Percentiles rank a stretch among this genome's conserved stretches.
Conservation (phyloP, 208 protist species). For the Naegleria fowleri region DNA sequence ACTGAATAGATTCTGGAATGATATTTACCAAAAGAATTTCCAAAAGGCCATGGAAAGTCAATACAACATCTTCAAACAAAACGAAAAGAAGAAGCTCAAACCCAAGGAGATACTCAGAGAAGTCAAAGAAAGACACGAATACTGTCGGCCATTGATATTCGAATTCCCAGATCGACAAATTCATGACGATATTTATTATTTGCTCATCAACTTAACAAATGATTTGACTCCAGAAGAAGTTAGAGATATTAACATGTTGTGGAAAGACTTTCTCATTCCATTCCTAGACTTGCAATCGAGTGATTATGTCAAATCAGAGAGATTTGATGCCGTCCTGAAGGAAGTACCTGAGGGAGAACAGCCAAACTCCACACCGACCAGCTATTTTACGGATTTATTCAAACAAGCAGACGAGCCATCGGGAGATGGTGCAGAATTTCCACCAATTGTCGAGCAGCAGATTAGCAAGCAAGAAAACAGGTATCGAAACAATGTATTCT, state of each 20-base stretch:
- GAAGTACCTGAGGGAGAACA: not conserved
- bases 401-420: not conserved
- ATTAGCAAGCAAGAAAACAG: not conserved
- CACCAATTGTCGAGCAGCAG: not conserved
- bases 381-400: not conserved
- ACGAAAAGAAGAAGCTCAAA: slow-evolving; percentile 54
- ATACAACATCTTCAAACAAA: slow-evolving; percentile 54
- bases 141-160: not conserved
- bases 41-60: slow-evolving; percentile 57
- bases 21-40: slow-evolving; percentile 60
- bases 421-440: not conserved
- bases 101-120: slow-evolving; percentile 43
- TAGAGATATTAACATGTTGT: not conserved
- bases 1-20: slow-evolving; percentile 51
- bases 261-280: not conserved
- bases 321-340: not conserved
- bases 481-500: not conserved
- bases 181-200: slow-evolving; percentile 4
- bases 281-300: not conserved
- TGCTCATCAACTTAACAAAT: not conserved
- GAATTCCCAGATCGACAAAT: not conserved
- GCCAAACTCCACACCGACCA: not conserved
- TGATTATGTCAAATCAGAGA: not conserved
- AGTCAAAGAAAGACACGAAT: not conserved
- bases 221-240: not conserved